These are phyloP conservation scores for Candida ascalaphidarum DNA, from an alignment of 805 yeast genomes.

Conservation along the genomic window DNA sequence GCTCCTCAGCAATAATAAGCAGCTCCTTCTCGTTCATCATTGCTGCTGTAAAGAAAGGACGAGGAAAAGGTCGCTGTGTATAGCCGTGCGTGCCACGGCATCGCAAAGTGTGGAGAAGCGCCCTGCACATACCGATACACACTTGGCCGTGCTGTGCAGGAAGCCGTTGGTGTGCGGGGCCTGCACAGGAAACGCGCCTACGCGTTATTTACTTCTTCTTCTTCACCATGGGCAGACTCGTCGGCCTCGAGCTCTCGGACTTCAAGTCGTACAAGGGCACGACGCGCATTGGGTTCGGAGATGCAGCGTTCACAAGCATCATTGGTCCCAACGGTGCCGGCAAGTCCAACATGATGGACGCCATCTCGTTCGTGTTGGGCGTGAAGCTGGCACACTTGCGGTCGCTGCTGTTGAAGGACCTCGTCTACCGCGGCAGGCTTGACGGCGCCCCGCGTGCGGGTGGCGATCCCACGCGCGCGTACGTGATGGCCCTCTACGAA, in stretches of 20 bases:
- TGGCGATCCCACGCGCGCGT: constrained; percentile 47
- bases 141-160: too few species aligned
- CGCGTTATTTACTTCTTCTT: too few species aligned
- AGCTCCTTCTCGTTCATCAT: too few species aligned
- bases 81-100: too few species aligned
- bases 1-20: too few species aligned
- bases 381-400: constrained; percentile 68
- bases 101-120: too few species aligned
- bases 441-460: constrained; percentile 3
- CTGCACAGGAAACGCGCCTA: too few species aligned
- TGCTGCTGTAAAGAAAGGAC: too few species aligned
- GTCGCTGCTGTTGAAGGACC: constrained; percentile 62
- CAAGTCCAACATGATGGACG: constrained; percentile 95
- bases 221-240: constrained; percentile 64
- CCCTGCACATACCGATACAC: too few species aligned
- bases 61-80: too few species aligned
- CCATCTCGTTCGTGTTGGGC: constrained; percentile 91
- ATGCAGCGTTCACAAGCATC: constrained; percentile 76
- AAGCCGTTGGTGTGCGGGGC: too few species aligned
- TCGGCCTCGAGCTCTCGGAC: constrained; percentile 71
- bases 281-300: constrained; percentile 73
- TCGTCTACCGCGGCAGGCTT: constrained; percentile 67
- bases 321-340: constrained; percentile 99
- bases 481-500: constrained; percentile 73
- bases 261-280: constrained; percentile 88